Conservation (phyloP, 495 filamentous ascomycete genomes). For the Massariosphaeria phaeospora region DNA sequence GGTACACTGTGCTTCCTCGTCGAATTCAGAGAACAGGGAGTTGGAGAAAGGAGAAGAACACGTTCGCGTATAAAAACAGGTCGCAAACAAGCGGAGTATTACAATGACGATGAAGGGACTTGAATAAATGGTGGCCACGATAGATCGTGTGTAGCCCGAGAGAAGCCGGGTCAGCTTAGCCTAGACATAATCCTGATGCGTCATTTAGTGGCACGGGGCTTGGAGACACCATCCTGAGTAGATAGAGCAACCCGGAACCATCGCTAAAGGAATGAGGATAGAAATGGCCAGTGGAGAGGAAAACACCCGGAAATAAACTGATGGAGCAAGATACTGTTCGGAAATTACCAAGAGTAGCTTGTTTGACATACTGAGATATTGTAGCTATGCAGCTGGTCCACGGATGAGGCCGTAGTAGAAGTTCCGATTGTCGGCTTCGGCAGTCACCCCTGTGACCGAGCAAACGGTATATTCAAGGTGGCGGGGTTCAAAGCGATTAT, state of each 20-base stretch:
- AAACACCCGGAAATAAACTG: not conserved
- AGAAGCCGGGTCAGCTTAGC: conserved; percentile 6
- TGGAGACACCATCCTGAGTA: not conserved
- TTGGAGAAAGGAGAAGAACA: not conserved
- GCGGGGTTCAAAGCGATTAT: not conserved
- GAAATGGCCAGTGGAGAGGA: not conserved
- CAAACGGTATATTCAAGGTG: too few species aligned
- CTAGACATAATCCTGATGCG: too few species aligned
- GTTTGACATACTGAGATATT: not conserved
- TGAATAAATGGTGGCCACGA: not conserved
- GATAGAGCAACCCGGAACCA: too few species aligned
- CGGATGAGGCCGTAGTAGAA: not conserved
- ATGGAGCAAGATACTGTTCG: too few species aligned
- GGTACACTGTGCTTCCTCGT: not conserved
- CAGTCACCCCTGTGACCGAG: too few species aligned
- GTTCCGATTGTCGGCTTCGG: not conserved
- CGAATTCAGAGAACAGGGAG: not conserved
- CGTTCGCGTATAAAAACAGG: not conserved
- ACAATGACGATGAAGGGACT: not conserved
- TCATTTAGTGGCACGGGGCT: conserved; percentile 3
- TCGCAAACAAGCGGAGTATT: too few species aligned
- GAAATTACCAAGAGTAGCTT: not conserved
- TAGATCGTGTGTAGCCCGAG: conserved; percentile 7
- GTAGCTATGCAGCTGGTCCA: not conserved
- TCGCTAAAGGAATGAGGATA: not conserved